A percentile compares a stretch with the other conserved stretches of the same genome.
Conservation (phyloP, 441 rosid species). For the Gossypium trilobum region DNA sequence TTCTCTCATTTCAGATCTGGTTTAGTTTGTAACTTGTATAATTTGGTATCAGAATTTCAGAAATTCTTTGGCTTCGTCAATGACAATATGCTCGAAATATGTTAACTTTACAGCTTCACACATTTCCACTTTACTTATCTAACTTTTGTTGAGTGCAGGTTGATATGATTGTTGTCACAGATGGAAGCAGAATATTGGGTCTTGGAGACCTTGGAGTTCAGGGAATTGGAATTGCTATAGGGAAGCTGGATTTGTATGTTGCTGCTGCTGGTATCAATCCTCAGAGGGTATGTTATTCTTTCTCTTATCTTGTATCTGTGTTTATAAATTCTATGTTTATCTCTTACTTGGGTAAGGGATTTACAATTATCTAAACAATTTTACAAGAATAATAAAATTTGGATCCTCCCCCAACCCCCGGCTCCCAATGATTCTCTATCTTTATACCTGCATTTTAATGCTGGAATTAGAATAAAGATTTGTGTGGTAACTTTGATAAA, state of each 20-base stretch:
- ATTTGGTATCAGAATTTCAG: conserved; percentile 4
- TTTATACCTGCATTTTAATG: background rate
- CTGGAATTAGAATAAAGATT: background rate
- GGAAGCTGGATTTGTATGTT: conserved; percentile 93
- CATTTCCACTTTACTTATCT: conserved; percentile 1
- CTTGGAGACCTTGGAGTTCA: conserved; percentile 99
- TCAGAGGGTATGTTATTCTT: conserved; percentile 58
- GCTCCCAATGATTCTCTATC: background rate
- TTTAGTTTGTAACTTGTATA: background rate
- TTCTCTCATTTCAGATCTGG: background rate
- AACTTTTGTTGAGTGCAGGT: conserved; percentile 42
- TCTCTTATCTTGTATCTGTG: background rate
- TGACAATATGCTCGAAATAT: background rate
- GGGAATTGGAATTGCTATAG: conserved; percentile 91
- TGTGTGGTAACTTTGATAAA: background rate
- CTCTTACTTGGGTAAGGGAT: background rate
- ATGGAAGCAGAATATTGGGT: conserved; percentile 98
- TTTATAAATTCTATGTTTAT: background rate
- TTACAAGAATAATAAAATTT: background rate
- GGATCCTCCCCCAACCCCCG: too few relatives aligned
- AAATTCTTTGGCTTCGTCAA: background rate
- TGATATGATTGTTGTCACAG: conserved; percentile 98
- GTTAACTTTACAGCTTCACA: background rate
- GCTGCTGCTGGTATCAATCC: conserved; percentile 99
- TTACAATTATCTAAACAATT: background rate